phyloP scores from a whole-genome alignment of 192 early-diverging fungal species.

The Dispira simplex region DNA sequence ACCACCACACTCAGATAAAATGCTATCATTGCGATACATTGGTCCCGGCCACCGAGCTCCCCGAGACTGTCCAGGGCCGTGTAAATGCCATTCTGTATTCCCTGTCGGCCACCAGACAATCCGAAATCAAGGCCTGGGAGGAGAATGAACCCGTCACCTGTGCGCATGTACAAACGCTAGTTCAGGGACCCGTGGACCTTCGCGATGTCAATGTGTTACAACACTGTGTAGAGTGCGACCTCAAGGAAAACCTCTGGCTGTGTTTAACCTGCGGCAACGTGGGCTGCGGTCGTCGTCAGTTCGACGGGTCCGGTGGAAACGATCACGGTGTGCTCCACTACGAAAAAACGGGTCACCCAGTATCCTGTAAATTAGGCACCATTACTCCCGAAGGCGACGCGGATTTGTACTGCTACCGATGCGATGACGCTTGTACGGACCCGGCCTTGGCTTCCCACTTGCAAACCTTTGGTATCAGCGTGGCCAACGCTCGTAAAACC shows the following conservation, averaged over 20 bases:
- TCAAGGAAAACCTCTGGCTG: conserved; percentile 90
- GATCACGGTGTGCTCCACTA: conserved; percentile 82
- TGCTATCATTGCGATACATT: conserved; percentile 54
- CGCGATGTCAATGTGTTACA: conserved; percentile 19
- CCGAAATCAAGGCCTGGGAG: conserved; percentile 90
- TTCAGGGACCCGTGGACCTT: conserved; percentile 34
- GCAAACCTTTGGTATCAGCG: conserved; percentile 77
- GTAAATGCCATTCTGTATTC: conserved; percentile 47
- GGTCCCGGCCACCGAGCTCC: not conserved
- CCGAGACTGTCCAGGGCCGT: conserved; percentile 14
- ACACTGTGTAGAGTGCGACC: conserved; percentile 46
- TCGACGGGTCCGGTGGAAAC: conserved; percentile 84
- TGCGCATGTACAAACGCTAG: conserved; percentile 56
- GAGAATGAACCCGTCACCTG: conserved; percentile 58
- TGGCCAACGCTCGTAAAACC: conserved; percentile 70
- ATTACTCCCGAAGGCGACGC: conserved; percentile 96
- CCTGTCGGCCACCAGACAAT: conserved; percentile 65
- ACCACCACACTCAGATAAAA: conserved; percentile 51
- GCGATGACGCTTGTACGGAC: conserved; percentile 71
- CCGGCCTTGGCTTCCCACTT: conserved; percentile 65
- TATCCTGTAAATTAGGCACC: conserved; percentile 85
- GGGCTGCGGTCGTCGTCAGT: conserved; percentile 89
- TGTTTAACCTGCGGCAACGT: conserved; percentile 87
- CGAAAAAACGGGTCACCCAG: conserved; percentile 61
- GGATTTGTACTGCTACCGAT: conserved; percentile 42